These are phyloP conservation scores for Tetrapisispora namnaoensis DNA, from an alignment of 805 yeast species.

Conservation along the genomic window DNA sequence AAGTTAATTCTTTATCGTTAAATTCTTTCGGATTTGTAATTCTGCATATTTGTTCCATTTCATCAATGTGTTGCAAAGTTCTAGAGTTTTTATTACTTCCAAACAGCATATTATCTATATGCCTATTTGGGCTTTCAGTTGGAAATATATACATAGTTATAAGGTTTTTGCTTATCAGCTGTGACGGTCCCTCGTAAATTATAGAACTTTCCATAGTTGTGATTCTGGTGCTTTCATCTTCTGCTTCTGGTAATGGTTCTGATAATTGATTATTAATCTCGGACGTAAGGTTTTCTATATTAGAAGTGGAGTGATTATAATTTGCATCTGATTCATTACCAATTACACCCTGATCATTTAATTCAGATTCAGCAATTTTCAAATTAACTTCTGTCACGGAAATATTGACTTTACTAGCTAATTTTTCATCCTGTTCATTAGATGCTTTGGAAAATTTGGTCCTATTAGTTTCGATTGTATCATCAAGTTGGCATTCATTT, in stretches of 20 bases:
- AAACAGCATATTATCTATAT: slow-evolving; percentile 32
- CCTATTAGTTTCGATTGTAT: too few species aligned
- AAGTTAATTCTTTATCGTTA: slow-evolving; percentile 17
- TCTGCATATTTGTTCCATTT: slow-evolving; percentile 40
- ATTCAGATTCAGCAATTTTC: too few species aligned
- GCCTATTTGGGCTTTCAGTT: background rate
- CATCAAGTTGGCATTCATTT: too few species aligned
- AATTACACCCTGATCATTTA: background rate
- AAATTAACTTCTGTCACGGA: too few species aligned
- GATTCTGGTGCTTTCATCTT: background rate
- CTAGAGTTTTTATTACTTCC: slow-evolving; percentile 47
- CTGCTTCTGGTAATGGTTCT: background rate
- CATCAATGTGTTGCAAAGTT: slow-evolving; percentile 28
- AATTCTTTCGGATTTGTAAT: slow-evolving; percentile 29
- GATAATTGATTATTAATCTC: background rate
- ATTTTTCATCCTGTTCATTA: too few species aligned
- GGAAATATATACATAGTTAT: slow-evolving; percentile 40
- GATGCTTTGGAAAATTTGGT: too few species aligned
- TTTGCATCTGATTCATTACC: slow-evolving; percentile 12
- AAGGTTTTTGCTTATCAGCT: slow-evolving; percentile 45
- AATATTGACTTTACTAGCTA: too few species aligned
- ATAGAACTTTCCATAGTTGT: background rate
- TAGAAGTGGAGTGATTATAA: background rate
- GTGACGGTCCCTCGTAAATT: slow-evolving; percentile 59
- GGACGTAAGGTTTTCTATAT: background rate